Percentiles rank a stretch among this genome's conserved stretches.
phyloP scores from a whole-genome alignment of 2,329 filamentous ascomycete species.

The Blastomyces parvus region DNA sequence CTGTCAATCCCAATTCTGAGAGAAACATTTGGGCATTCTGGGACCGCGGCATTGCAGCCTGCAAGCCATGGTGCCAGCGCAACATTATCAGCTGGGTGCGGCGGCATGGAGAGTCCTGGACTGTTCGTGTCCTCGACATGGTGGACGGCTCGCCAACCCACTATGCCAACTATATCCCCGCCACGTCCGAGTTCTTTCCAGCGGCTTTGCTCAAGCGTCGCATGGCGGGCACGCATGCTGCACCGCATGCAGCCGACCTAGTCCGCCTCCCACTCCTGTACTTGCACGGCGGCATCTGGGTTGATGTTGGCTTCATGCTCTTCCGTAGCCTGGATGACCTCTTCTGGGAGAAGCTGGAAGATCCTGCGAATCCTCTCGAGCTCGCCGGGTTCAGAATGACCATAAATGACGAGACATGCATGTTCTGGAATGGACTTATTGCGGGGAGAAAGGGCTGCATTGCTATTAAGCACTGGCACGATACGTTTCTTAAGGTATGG shows the following conservation, averaged over 20 bases:
- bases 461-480: constrained; percentile 8
- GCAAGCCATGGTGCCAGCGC: neutral
- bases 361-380: constrained; percentile 29
- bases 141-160: constrained; percentile 32
- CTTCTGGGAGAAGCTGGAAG: constrained; percentile 32
- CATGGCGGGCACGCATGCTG: constrained; percentile 38
- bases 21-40: neutral
- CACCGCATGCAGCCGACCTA: constrained; percentile 41
- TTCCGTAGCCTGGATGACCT: constrained; percentile 31
- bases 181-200: constrained; percentile 28
- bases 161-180: constrained; percentile 28
- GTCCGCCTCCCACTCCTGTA: constrained; percentile 37
- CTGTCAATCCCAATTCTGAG: neutral
- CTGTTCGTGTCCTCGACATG: constrained; percentile 34
- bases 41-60: neutral
- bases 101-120: constrained; percentile 16
- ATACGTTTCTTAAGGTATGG: constrained; percentile 9
- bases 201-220: constrained; percentile 35
- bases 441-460: constrained; percentile 8
- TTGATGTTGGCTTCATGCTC: constrained; percentile 36
- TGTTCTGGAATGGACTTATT: constrained; percentile 6
- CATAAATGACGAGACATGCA: constrained; percentile 5
- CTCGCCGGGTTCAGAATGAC: constrained; percentile 23
- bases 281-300: constrained; percentile 33
- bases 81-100: neutral